phyloP scores from a whole-genome alignment of 2,329 filamentous ascomycete species.

The Ceratocystis eucalypticola region DNA sequence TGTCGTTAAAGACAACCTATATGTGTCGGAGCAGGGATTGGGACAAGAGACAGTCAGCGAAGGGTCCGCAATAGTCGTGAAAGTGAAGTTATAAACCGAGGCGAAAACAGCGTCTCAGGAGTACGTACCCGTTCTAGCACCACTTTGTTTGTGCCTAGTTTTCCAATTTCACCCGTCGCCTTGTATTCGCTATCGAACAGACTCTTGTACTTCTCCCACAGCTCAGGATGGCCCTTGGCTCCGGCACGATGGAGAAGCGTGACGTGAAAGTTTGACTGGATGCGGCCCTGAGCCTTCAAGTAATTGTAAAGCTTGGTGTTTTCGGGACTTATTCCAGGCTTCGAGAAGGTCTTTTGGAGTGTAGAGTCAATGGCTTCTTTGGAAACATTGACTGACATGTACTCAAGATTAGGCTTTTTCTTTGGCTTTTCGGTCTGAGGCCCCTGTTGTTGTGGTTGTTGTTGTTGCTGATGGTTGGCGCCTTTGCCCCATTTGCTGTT shows the following conservation, averaged over 20 bases:
- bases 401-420: slow-evolving; percentile 41
- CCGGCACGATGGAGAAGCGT: slow-evolving; percentile 75
- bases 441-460: slow-evolving; percentile 22
- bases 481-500: slow-evolving; percentile 26
- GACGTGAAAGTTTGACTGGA: slow-evolving; percentile 83
- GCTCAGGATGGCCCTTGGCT: slow-evolving; percentile 44
- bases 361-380: slow-evolving; percentile 34
- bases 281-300: slow-evolving; percentile 56
- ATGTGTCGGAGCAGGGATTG: slow-evolving; percentile 35
- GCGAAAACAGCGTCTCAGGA: neutral
- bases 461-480: slow-evolving; percentile 24
- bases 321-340: slow-evolving; percentile 32
- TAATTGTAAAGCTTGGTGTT: slow-evolving; percentile 51
- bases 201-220: slow-evolving; percentile 63
- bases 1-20: slow-evolving; percentile 67
- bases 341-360: slow-evolving; percentile 57
- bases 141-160: slow-evolving; percentile 51
- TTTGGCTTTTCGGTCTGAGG: slow-evolving; percentile 25
- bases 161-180: slow-evolving; percentile 25
- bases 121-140: slow-evolving; percentile 43
- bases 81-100: neutral
- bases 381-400: slow-evolving; percentile 40
- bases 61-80: neutral
- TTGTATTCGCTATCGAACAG: slow-evolving; percentile 38
- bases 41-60: neutral